Percentiles rank a stretch among this genome's conserved stretches.
Evolutionary conservation across 1,284 basidiomycete species (phyloP).

Genomic region (Apiotrichum domesticum): DNA sequence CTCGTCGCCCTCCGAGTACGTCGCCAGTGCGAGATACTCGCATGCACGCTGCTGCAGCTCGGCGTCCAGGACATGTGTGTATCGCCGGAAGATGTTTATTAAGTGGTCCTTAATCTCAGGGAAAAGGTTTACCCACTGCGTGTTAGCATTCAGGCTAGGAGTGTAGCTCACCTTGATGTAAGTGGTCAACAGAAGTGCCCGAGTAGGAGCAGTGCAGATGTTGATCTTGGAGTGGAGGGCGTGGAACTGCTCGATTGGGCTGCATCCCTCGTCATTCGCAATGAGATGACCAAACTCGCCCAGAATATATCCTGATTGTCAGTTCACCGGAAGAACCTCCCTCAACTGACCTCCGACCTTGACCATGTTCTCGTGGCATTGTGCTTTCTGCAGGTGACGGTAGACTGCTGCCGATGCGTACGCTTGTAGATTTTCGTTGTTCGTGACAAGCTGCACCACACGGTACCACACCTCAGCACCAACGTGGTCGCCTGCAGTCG

Average conservation of each 20-base stretch:
- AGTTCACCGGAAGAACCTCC: not conserved
- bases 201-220: conserved; percentile 85
- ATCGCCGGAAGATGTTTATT: conserved; percentile 92
- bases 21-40: conserved; percentile 84
- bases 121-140: conserved; percentile 77
- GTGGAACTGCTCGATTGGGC: conserved; percentile 91
- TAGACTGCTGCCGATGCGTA: conserved; percentile 95
- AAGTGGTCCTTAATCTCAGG: conserved; percentile 96
- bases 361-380: conserved; percentile 94
- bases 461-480: conserved; percentile 99
- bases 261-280: conserved; percentile 88
- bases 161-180: conserved; percentile 73
- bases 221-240: conserved; percentile 91
- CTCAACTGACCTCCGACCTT: conserved; percentile 70
- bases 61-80: conserved; percentile 93
- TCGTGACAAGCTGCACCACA: conserved; percentile 95
- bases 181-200: conserved; percentile 87
- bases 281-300: conserved; percentile 93
- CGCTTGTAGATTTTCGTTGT: conserved; percentile 91
- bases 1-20: conserved; percentile 77
- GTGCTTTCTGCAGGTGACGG: conserved; percentile 77
- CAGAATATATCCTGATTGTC: conserved; percentile 65
- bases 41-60: conserved; percentile 98
- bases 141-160: not conserved
- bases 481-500: conserved; percentile 94